Conservation (phyloP, 495 filamentous ascomycete species). For the Xylaria castorea region DNA sequence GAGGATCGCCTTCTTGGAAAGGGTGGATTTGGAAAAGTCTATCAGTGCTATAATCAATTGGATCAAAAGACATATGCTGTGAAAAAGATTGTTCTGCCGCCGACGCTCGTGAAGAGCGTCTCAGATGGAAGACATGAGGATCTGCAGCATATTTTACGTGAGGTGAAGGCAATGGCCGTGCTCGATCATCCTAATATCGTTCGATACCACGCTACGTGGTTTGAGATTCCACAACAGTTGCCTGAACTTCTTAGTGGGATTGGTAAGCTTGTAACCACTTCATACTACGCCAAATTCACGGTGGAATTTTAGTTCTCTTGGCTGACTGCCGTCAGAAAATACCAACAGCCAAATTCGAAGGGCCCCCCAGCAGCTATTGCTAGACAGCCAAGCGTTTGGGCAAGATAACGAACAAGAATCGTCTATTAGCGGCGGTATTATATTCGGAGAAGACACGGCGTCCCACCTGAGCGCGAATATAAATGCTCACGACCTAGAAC, state of each 20-base stretch:
- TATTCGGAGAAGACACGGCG: conserved; percentile 40
- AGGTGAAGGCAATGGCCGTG: conserved; percentile 61
- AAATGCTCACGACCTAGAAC: background rate
- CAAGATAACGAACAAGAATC: conserved; percentile 21
- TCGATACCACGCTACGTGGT: conserved; percentile 63
- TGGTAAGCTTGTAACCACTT: conserved; percentile 28
- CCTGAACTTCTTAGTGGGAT: conserved; percentile 30
- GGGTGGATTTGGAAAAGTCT: conserved; percentile 63
- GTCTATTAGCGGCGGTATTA: conserved; percentile 33
- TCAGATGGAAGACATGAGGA: conserved; percentile 57
- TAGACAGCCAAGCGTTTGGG: conserved; percentile 34
- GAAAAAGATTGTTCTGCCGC: conserved; percentile 61
- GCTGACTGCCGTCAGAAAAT: conserved; percentile 13
- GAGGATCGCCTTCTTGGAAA: conserved; percentile 52
- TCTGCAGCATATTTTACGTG: conserved; percentile 60
- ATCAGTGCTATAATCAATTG: conserved; percentile 59
- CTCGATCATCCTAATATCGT: conserved; percentile 64
- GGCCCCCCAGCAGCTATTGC: conserved; percentile 31
- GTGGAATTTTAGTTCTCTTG: background rate
- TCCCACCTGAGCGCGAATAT: conserved; percentile 3
- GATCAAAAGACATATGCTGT: conserved; percentile 61
- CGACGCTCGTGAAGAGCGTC: conserved; percentile 54
- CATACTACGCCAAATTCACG: background rate
- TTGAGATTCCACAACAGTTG: conserved; percentile 52
- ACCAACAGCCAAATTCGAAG: background rate